Base-by-base conservation (phyloP, 208 protist species). In the Acanthamoeba royreba region DNA sequence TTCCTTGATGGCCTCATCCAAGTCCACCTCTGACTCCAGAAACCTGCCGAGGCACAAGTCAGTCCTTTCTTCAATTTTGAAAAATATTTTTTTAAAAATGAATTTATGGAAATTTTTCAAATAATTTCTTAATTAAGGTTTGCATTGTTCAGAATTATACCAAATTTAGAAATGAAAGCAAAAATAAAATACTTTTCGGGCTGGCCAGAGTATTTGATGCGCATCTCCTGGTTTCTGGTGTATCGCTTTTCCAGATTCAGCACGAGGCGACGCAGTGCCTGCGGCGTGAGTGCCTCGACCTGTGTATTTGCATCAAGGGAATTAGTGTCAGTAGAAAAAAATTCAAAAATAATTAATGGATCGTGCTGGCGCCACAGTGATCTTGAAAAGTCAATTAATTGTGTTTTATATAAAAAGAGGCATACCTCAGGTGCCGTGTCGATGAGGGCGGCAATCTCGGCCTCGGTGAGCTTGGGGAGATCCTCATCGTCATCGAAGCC, bases 171-270 rank as follows among this genome's bases (percentile, higher is more conserved):
- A 28, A 53, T 72, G 42, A 0, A 33, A 17, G 3, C 38, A 11
- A 69, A 22, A 3, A 77, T 33, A 52, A 89, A 47, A 45, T 91
- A 97, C 93, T 96, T 96, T 55, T 96, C 94, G 25, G 96, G 96
- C 49, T 97, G 28, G 58, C 95, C 87, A 22, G 92, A n/a, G 63
- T 93, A 97, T 89, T 97, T 97, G 49, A 94, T 55, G 55, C 97
- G 79, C 63, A 97, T 28, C 77, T 97, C 49, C 61, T 97, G 87
- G 74, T 97, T 97, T 28, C 92, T 94, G 85, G 61, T 94, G 90
- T 96, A 91, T 33, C 94, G 95, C 77, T 97, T 97, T 66, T 98
- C 97, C 19, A 98, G 87, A 40, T 92, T 69, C 15, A 97, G 88
- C 3, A 97, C 72, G 17, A 97, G 61, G 47, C 95, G 96, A 31